Percentiles rank a stretch among this genome's conserved stretches.
phyloP scores from a whole-genome alignment of 805 yeast genomes.

The Cyberlindnera veronae region DNA sequence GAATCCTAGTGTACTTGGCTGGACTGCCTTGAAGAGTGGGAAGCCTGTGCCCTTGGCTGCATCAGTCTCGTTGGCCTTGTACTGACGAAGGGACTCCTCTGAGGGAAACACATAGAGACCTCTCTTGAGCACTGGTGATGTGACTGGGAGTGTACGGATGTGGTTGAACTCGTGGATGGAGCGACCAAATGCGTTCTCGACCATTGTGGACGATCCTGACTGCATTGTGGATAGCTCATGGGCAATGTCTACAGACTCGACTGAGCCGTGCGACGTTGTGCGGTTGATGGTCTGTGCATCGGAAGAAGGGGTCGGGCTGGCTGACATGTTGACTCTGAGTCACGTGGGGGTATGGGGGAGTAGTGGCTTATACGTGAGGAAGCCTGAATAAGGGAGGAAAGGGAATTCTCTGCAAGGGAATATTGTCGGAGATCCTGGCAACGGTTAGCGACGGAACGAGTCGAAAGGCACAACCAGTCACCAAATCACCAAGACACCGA shows the following conservation, averaged over 20 bases:
- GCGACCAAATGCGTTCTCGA: conserved; percentile 24
- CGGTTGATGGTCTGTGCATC: neutral
- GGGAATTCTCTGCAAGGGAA: too few species aligned
- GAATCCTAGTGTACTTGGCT: conserved; percentile 31
- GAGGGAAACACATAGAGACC: conserved; percentile 39
- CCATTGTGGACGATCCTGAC: conserved; percentile 18
- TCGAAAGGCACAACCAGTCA: too few species aligned
- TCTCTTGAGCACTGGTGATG: conserved; percentile 31
- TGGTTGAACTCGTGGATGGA: conserved; percentile 23
- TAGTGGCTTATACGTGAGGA: neutral
- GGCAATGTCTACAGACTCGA: neutral
- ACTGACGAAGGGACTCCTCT: conserved; percentile 29
- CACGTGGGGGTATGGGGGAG: too few species aligned
- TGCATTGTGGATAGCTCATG: conserved; percentile 10
- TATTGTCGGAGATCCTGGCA: too few species aligned
- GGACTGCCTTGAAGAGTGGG: conserved; percentile 34
- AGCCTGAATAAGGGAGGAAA: neutral
- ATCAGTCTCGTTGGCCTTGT: conserved; percentile 27
- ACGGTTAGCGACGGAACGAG: too few species aligned
- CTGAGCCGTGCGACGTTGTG: conserved; percentile 3
- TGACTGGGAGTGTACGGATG: conserved; percentile 32
- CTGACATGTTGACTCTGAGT: too few species aligned
- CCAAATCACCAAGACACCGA: too few species aligned
- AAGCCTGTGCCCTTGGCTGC: conserved; percentile 29
- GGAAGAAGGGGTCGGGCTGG: neutral